Evolutionary conservation across 495 filamentous ascomycete genomes (phyloP).

Genomic region (Penicillium silybi): DNA sequence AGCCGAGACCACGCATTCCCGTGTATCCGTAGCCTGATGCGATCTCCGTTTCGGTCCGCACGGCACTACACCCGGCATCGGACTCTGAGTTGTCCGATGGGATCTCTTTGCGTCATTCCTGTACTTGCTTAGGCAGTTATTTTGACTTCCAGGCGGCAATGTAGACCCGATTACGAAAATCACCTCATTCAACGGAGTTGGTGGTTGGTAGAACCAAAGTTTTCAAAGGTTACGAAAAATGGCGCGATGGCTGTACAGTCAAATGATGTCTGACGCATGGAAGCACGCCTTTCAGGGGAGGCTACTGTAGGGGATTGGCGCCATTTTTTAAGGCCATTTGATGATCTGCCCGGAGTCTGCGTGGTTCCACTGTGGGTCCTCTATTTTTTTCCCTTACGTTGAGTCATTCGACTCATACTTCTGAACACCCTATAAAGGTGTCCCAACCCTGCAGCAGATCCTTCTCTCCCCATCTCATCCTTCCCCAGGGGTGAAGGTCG

Average conservation of each 20-base stretch:
- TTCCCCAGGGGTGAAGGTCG: slow-evolving; percentile 44
- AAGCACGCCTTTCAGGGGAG: slow-evolving; percentile 15
- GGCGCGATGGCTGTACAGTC: slow-evolving; percentile 8
- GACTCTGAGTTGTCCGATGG: slow-evolving; percentile 1
- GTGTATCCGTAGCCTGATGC: slow-evolving; percentile 17
- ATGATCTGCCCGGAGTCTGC: slow-evolving; percentile 13
- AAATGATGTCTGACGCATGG: slow-evolving; percentile 7
- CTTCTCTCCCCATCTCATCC: slow-evolving; percentile 38
- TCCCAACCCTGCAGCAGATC: slow-evolving; percentile 14
- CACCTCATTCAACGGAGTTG: slow-evolving; percentile 4
- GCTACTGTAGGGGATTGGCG: slow-evolving; percentile 12
- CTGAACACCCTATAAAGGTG: slow-evolving; percentile 11
- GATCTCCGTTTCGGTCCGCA: slow-evolving; percentile 23
- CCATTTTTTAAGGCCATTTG: slow-evolving; percentile 15
- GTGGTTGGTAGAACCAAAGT: background rate
- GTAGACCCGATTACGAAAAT: background rate
- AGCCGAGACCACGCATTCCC: background rate
- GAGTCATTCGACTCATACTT: slow-evolving; percentile 4
- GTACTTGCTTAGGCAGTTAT: background rate
- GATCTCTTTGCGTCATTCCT: slow-evolving; percentile 7
- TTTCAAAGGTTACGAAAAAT: background rate
- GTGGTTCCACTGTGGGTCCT: slow-evolving; percentile 22
- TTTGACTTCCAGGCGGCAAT: slow-evolving; percentile 9
- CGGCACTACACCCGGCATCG: slow-evolving; percentile 5
- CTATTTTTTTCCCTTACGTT: slow-evolving; percentile 14